phyloP scores from a whole-genome alignment of 2,329 filamentous ascomycete genomes.

The Teratosphaeria nubilosa region DNA sequence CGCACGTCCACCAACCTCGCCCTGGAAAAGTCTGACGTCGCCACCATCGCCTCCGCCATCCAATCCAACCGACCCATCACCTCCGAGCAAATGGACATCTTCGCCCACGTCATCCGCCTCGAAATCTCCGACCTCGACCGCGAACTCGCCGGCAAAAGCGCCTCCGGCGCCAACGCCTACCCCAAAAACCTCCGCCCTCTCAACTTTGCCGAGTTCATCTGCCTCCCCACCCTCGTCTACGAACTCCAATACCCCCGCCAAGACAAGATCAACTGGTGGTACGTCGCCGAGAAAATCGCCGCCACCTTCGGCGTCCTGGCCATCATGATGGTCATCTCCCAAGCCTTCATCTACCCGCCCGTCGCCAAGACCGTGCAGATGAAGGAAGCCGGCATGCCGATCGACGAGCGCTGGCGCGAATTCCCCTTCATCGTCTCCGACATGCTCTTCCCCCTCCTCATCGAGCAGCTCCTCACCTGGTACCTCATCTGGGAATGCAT shows the following conservation, averaged over 20 bases:
- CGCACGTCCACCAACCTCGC: conserved; percentile 35
- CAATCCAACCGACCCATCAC: conserved; percentile 51
- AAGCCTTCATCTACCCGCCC: conserved; percentile 67
- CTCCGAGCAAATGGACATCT: conserved; percentile 51
- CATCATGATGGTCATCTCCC: conserved; percentile 69
- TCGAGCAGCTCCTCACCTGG: conserved; percentile 68
- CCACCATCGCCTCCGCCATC: conserved; percentile 52
- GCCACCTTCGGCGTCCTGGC: conserved; percentile 64
- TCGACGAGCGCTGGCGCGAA: conserved; percentile 51
- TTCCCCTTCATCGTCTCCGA: conserved; percentile 70
- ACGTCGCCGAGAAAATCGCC: conserved; percentile 60
- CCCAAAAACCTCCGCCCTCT: conserved; percentile 56
- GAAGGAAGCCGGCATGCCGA: conserved; percentile 55
- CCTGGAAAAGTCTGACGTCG: conserved; percentile 46
- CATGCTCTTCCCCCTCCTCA: conserved; percentile 66
- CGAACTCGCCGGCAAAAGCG: conserved; percentile 56
- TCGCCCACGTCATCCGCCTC: conserved; percentile 54
- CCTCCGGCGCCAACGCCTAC: conserved; percentile 43
- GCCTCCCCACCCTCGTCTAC: conserved; percentile 67
- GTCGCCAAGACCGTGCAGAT: conserved; percentile 57
- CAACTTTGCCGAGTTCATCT: conserved; percentile 56
- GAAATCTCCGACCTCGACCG: conserved; percentile 56
- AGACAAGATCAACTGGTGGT: conserved; percentile 60
- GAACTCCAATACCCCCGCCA: conserved; percentile 69
- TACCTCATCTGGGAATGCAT: conserved; percentile 66